Evolutionary conservation across 345 rosid species (phyloP), one percentile per base, ranked within the genome.

Genomic region (Diplotaxis tenuifolia): DNA sequence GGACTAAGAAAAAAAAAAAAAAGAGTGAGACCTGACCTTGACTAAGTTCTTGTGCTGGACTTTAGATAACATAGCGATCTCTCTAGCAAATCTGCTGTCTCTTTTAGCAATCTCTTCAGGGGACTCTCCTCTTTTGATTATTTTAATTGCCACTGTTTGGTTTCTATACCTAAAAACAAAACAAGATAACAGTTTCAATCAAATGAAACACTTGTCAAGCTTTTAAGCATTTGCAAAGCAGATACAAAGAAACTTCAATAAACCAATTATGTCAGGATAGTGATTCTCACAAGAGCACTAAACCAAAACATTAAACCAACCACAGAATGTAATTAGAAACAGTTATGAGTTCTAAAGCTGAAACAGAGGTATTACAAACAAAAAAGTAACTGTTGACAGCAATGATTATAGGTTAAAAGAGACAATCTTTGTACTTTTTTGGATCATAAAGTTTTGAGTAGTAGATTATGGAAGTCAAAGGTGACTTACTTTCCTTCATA

Each of bases 21-120:
- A 47, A 23, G n/a, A 4, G 19, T 0, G 8, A 65, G 21, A 92
- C 99, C 99, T 92, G 21, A 92, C 99, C 99, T 92, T 92, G 68
- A 92, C 98, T 23, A 95, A 81, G 81, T 92, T 92, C 68, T 84
- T 89, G 83, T 95, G 98, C 74, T 87, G 91, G 68, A 95, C 99
- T 85, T 85, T 86, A 19, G 97, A 90, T 62, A 92, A 73, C 99
- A 95, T 92, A 1, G 86, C 86, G 36, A 95, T 87, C 81, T 95
- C 99, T 82, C 99, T 86, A 0, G 85, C 88, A 79, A 92, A 95
- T 67, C 98, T 74, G 0, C 78, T 86, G 66, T 90, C 94, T 78
- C 83, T 82, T 84, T 84, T 95, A 32, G 88, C 87, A 60, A 90
- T 86, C 72, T 92, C 94, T 78, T 92, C 97, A 7, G 97, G 90